Evolutionary conservation across 805 yeast species (phyloP), one percentile per base, ranked within the genome.

Genomic region (Schwanniomyces polymorphus): DNA sequence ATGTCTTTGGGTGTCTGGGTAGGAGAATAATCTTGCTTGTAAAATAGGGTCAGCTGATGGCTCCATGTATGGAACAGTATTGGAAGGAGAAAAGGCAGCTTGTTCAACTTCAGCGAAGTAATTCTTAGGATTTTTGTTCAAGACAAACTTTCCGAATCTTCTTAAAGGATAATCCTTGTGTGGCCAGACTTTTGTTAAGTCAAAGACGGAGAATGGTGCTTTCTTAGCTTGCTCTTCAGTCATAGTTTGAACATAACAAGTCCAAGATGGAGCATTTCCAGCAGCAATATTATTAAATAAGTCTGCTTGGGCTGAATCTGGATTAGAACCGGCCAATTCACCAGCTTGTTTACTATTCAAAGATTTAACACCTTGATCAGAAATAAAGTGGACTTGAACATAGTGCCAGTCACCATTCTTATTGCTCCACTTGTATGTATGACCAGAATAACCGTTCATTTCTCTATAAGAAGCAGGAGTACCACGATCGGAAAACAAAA

Each of bases 181-280:
- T 29, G 96, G 90, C 97, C 97, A 90, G 46, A 88, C 86, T 75
- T 90, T 90, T 53, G 97, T 90, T 67, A 90, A 77, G 70, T 90
- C 97, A 63, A 88, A 89, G 39, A 91, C 91, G 4, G 92, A 86
- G 71, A 86, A 89, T 62, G 86, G 85, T 42, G 80, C 80, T 50
- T 81, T 69, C 67, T 85, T 79, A 49, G 96, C 90, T 69, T 90
- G 84, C 57, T 82, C 88, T 51, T 81, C 80, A 29, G 96, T 86
- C 96, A 90, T 90, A 39, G 88, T 80, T 75, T 90, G 97, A 44
- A 90, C 70, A 69, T 86, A 88, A 52, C 81, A 82, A 31, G 91
- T 88, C 96, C 96, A 90, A 1, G 88, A 77, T 54, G 97, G 96
- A 60, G 58, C 64, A 50, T 88, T 85, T 46, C 92, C 94, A 50